Conservation (phyloP, 2,329 filamentous ascomycete species). For the Neurospora sp. region DNA sequence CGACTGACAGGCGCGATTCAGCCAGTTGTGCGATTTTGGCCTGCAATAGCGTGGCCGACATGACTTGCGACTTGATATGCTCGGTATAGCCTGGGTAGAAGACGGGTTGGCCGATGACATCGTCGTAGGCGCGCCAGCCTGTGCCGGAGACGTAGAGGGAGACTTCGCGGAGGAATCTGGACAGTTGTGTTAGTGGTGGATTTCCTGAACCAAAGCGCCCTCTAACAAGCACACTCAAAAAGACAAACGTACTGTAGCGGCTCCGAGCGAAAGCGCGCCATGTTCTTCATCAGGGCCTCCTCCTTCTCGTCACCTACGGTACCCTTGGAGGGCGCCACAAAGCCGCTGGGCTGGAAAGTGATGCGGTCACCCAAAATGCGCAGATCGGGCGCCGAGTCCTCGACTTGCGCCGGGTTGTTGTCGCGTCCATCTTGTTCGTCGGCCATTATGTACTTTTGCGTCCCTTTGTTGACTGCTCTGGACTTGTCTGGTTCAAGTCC, state of each 20-base stretch:
- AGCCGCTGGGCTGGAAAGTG: conserved; percentile 64
- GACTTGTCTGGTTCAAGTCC: not conserved
- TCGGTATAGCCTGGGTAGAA: conserved; percentile 91
- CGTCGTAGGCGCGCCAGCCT: conserved; percentile 91
- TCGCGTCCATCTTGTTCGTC: not conserved
- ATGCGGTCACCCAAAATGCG: conserved; percentile 67
- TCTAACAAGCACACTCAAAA: not conserved
- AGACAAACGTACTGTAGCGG: conserved; percentile 42
- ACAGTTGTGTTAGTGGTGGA: conserved; percentile 9
- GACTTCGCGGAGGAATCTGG: conserved; percentile 83
- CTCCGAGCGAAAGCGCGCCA: conserved; percentile 72
- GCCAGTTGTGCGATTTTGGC: conserved; percentile 68
- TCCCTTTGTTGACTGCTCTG: not conserved
- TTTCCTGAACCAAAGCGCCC: not conserved
- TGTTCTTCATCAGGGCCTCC: conserved; percentile 66
- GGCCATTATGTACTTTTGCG: not conserved
- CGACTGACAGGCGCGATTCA: conserved; percentile 59
- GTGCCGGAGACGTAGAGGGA: conserved; percentile 86
- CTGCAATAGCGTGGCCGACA: conserved; percentile 66
- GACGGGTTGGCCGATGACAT: conserved; percentile 80
- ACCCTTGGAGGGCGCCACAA: conserved; percentile 38
- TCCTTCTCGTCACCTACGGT: conserved; percentile 42
- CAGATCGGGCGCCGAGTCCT: conserved; percentile 37
- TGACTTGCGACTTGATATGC: conserved; percentile 70
- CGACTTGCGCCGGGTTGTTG: conserved; percentile 3